Evolutionary conservation across 306 rosid genomes (phyloP), one percentile per base, ranked within the genome.

Genomic region (Cicer pinnatifidum): DNA sequence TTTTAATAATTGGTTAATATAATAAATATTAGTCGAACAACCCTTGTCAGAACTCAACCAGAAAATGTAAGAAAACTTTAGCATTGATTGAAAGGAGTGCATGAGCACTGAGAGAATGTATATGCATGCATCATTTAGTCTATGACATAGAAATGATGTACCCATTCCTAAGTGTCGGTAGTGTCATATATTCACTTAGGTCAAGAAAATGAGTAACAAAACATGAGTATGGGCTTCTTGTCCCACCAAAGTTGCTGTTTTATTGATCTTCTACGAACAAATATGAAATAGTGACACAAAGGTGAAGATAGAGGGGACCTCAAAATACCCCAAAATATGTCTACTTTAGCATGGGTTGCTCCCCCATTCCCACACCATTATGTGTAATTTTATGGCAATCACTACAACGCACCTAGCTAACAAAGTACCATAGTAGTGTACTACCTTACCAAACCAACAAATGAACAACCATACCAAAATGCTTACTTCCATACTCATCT

Each of bases 321-420:
- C 79, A 84, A 81, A 46, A 11, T 1, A 28, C 44, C 84, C 63
- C 70, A 67, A 73, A 72, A 73, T 35, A 82, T 75, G 84, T 72
- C 82, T 72, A 82, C 84, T 79, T 64, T 71, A 86, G 96, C 87
- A 91, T 91, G 96, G 96, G 88, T 69, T 88, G 88, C 84, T 75
- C 73, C 88, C 88, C 50, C 64, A 61, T 71, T 71, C 83, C 88
- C 86, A 83, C 90, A 67, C 83, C 89, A 76, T 81, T 78, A 79
- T 47, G 69, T 84, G 79, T 73, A 81, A 76, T 47, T 62, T 28
- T 72, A 51, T 48, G 84, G 79, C 77, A 61, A 76, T 66, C 65
- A 75, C 77, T 72, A 79, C 85, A 28, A 28, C 35, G 35, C 88
- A 58, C 16, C 64, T 58, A 58, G 20, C 56, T 44, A 86, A 80